A percentile compares a stretch with the other conserved stretches of the same genome.
Conservation (phyloP, 2,329 filamentous ascomycete genomes). For the Corniculantispora saksenae region DNA sequence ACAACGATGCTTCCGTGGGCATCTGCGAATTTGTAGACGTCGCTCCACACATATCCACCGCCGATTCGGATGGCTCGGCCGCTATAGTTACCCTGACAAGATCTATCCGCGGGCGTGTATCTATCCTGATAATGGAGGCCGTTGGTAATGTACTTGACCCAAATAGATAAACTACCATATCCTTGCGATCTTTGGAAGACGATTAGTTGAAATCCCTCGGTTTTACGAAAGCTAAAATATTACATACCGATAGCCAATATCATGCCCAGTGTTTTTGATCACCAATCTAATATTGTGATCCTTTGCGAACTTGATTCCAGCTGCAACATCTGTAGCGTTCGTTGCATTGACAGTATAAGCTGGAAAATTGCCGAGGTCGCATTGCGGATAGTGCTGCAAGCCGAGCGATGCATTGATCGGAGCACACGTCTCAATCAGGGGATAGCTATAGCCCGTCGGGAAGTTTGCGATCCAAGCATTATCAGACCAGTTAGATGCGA, state of each 20-base stretch:
- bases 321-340: not conserved
- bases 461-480: not conserved
- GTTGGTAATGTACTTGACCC: not conserved
- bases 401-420: slow-evolving; percentile 1
- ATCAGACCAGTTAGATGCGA: not conserved
- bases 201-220: not conserved
- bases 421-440: not conserved
- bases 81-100: slow-evolving; percentile 1
- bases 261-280: slow-evolving; percentile 9
- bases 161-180: slow-evolving; percentile 1
- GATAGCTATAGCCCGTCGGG: slow-evolving; percentile 3
- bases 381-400: not conserved
- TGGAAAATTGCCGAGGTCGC: slow-evolving; percentile 5
- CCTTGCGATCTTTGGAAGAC: not conserved
- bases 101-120: not conserved
- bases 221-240: no score
- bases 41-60: not conserved
- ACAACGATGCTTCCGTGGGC: not conserved
- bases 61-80: slow-evolving; percentile 1
- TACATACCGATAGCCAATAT: not conserved
- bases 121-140: not conserved
- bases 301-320: not conserved
- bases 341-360: slow-evolving; percentile 8
- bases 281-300: not conserved
- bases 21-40: slow-evolving; percentile 1